These are phyloP conservation scores for Boletus sensibilis DNA, from an alignment of 768 basidiomycete genomes.

Conservation along the genomic window DNA sequence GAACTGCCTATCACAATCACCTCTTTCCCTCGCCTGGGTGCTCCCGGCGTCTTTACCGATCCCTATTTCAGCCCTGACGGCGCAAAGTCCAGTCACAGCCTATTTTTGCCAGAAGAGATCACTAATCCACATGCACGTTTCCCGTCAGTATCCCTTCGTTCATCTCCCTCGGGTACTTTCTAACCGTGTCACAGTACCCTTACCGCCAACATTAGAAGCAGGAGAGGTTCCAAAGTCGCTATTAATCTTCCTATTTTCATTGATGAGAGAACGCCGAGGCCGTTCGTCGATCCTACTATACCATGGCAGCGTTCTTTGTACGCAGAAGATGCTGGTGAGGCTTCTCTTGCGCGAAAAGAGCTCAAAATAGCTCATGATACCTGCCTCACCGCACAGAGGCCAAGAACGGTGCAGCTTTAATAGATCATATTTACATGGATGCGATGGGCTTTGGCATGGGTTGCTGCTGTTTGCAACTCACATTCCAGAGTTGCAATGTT, in stretches of 20 bases:
- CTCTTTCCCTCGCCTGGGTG: conserved; percentile 91
- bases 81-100: conserved; percentile 85
- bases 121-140: conserved; percentile 98
- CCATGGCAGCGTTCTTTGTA: conserved; percentile 84
- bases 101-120: conserved; percentile 93
- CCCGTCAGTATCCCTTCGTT: conserved; percentile 64
- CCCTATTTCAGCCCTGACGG: conserved; percentile 74
- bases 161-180: conserved; percentile 2
- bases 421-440: conserved; percentile 95
- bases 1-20: conserved; percentile 93
- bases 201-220: conserved; percentile 91
- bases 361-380: conserved; percentile 8
- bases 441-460: conserved; percentile 99
- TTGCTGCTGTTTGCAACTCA: conserved; percentile 95
- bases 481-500: conserved; percentile 96
- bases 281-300: conserved; percentile 91
- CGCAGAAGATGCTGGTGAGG: conserved; percentile 77
- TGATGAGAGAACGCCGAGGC: conserved; percentile 81
- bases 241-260: conserved; percentile 94
- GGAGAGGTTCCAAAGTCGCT: conserved; percentile 90
- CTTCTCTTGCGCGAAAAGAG: not conserved
- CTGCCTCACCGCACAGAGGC: conserved; percentile 57
- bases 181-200: conserved; percentile 63
- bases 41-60: conserved; percentile 87
- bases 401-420: conserved; percentile 81